Evolutionary conservation across 2,329 filamentous ascomycete genomes (phyloP), one percentile per base, ranked within the genome.

Genomic region (Cladophialophora immunda): DNA sequence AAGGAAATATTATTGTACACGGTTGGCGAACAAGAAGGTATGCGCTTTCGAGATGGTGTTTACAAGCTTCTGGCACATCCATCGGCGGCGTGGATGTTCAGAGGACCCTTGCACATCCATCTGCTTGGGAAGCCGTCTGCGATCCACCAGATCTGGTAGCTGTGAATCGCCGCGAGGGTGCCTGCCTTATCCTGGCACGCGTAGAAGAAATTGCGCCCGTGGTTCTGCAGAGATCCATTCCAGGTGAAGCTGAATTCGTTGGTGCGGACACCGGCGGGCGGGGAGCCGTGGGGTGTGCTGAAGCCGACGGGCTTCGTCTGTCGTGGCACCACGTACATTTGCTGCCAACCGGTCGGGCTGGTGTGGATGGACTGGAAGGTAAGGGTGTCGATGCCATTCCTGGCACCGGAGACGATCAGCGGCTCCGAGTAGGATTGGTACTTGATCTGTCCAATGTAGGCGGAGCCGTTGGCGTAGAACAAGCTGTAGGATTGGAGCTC

Each of bases 381-480:
- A 5, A 66, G 19, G 29, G 50, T 53, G 56, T 65, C 56, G n/a
- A 19, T 27, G 56, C n/a, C 62, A 11, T 25, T 54, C 17, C 32
- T 36, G 29, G 41, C 45, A 5, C 45, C 54, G 27, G 27, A 36
- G 27, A 66, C 50, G 9, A 66, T 30, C 32, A 66, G 53, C 52
- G 64, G 64, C 36, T 62, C 64, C 36, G 64, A 66, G 53, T 66
- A 66, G 25, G 22, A n/a, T 30, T 66, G 47, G 52, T 66, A 66
- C 58, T 66, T 66, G 64, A 66, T 66, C 52, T 58, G 32, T 17
- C 64, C 64, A 9, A 66, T 19, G 52, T 66, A 66, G 38, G 64
- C 64, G 7, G 64, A 66, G 34, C 38, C 58, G 64, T 66, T 66
- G 64, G 64, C 64, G 58, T 66, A 66, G 25, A 38, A 62, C 22